These are phyloP conservation scores for Pichia sp. DNA, from an alignment of 1,139 yeast species.

Conservation along the genomic window DNA sequence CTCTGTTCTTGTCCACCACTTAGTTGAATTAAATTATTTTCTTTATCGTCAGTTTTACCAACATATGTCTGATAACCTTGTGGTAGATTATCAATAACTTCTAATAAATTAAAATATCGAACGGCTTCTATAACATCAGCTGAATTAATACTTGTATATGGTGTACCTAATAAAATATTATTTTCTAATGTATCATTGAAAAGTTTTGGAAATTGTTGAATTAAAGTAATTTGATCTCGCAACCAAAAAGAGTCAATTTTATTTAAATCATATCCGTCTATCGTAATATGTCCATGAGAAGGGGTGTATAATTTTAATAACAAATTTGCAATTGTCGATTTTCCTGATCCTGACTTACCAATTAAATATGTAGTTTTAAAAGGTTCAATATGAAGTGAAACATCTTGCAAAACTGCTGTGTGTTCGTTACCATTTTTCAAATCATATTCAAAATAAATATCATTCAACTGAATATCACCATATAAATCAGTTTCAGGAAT, in stretches of 20 bases:
- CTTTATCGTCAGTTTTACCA: slow-evolving; percentile 26
- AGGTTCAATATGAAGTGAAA: slow-evolving; percentile 41
- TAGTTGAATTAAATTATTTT: slow-evolving; percentile 32
- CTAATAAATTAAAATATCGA: slow-evolving; percentile 44
- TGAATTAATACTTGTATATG: slow-evolving; percentile 3
- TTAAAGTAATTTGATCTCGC: slow-evolving; percentile 55
- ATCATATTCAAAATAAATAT: slow-evolving; percentile 52
- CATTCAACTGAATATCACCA: slow-evolving; percentile 45
- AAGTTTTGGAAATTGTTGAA: slow-evolving; percentile 63
- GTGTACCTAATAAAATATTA: slow-evolving; percentile 50
- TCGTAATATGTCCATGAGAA: slow-evolving; percentile 40
- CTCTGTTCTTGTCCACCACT: slow-evolving; percentile 93
- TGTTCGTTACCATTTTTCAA: not conserved
- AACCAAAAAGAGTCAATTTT: slow-evolving; percentile 48
- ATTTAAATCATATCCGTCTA: slow-evolving; percentile 48
- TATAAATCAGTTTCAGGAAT: slow-evolving; percentile 18
- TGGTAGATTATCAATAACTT: slow-evolving; percentile 41
- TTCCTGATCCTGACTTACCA: slow-evolving; percentile 90
- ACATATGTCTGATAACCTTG: slow-evolving; percentile 50
- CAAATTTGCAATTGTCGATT: slow-evolving; percentile 69
- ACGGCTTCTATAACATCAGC: slow-evolving; percentile 36
- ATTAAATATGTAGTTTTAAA: slow-evolving; percentile 55
- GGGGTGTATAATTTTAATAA: slow-evolving; percentile 50
- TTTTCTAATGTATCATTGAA: slow-evolving; percentile 59
- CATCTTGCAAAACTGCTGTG: slow-evolving; percentile 32